These are phyloP conservation scores for Hyaloscypha bicolor DNA, from an alignment of 495 filamentous ascomycete species.

Conservation along the genomic window DNA sequence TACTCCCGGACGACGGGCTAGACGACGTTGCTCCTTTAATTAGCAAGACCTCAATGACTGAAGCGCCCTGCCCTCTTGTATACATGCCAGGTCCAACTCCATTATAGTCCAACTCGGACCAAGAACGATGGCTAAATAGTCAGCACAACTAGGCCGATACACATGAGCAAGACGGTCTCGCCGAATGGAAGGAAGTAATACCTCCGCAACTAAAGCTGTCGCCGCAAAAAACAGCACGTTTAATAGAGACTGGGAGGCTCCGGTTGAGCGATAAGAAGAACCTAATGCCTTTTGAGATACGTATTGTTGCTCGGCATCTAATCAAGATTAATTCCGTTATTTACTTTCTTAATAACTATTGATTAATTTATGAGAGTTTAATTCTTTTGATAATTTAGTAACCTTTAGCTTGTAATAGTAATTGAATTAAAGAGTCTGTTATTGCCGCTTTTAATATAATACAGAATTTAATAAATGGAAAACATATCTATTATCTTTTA, in stretches of 20 bases:
- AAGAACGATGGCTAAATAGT: constrained; percentile 8
- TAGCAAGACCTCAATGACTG: constrained; percentile 5
- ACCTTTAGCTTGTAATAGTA: constrained; percentile 2
- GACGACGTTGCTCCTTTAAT: constrained; percentile 7
- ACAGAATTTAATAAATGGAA: constrained; percentile 16
- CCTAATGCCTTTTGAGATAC: constrained; percentile 8
- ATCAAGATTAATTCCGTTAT: too few species aligned
- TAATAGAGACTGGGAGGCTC: constrained; percentile 5
- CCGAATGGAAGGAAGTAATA: constrained; percentile 7
- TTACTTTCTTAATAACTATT: constrained; percentile 11
- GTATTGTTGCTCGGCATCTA: too few species aligned
- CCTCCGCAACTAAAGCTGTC: not conserved
- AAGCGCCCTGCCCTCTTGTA: too few species aligned
- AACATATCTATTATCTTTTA: constrained; percentile 15
- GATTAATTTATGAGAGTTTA: constrained; percentile 8
- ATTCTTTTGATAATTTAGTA: not conserved
- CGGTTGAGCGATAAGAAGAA: constrained; percentile 10
- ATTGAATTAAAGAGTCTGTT: constrained; percentile 6
- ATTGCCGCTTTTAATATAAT: constrained; percentile 17
- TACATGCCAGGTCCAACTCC: too few species aligned
- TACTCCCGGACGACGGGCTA: too few species aligned
- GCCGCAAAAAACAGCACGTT: constrained; percentile 2
- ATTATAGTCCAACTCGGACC: too few species aligned
- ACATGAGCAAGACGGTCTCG: constrained; percentile 6
- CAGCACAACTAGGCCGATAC: constrained; percentile 4